These are phyloP conservation scores for Tylopilus sp. DNA, from an alignment of 768 basidiomycete genomes.

Conservation along the genomic window DNA sequence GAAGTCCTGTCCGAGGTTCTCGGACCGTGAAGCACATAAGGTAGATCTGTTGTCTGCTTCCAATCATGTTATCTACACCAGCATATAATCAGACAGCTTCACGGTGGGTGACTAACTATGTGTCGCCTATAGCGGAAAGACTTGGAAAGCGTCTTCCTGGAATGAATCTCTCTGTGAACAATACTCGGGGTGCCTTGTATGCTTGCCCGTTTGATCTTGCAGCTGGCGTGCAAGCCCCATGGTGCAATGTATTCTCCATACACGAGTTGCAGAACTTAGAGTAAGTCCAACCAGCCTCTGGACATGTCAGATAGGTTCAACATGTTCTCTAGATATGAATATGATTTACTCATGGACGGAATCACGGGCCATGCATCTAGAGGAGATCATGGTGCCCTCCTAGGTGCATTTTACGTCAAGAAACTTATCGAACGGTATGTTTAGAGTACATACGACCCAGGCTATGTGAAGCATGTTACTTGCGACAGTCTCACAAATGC, in stretches of 20 bases:
- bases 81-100: conserved; percentile 14
- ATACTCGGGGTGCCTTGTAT: conserved; percentile 40
- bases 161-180: conserved; percentile 31
- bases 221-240: conserved; percentile 35
- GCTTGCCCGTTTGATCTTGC: conserved; percentile 43
- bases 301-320: background rate
- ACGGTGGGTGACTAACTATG: conserved; percentile 34
- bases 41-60: background rate
- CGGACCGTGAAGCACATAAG: background rate
- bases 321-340: conserved; percentile 32
- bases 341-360: conserved; percentile 38
- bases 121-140: conserved; percentile 34
- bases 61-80: background rate
- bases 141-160: conserved; percentile 34
- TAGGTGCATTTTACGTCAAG: conserved; percentile 39
- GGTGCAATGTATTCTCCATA: conserved; percentile 37
- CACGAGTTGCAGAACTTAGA: conserved; percentile 36
- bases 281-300: conserved; percentile 23
- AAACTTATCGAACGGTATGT: conserved; percentile 38
- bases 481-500: conserved; percentile 33
- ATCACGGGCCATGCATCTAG: conserved; percentile 35
- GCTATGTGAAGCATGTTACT: background rate
- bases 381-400: conserved; percentile 31
- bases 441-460: background rate
- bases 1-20: conserved; percentile 34